Percentiles rank a stretch among this genome's conserved stretches.
Conservation (phyloP, 371 early-diverging fungal species). For the Dinochytrium kinnereticum region DNA sequence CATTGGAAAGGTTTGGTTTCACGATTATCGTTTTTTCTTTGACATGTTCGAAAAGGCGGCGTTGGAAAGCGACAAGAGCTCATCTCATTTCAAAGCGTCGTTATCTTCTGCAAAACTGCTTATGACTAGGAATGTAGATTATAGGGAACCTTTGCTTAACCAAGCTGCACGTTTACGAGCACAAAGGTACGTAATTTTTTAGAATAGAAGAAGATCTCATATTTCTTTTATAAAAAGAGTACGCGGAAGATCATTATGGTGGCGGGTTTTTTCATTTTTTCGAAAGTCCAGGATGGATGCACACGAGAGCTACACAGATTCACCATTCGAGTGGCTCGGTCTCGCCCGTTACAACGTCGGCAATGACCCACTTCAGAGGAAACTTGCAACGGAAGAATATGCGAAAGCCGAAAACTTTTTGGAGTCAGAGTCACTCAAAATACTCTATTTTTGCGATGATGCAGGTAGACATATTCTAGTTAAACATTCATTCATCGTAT, state of each 20-base stretch:
- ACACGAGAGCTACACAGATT: conserved; percentile 5
- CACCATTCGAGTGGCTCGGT: conserved; percentile 50
- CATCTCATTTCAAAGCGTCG: neutral
- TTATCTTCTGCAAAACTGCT: conserved; percentile 6
- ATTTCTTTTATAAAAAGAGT: neutral
- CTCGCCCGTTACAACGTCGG: conserved; percentile 54
- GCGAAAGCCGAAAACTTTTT: conserved; percentile 71
- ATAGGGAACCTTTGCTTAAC: conserved; percentile 54
- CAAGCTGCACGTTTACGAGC: conserved; percentile 46
- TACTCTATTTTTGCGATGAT: conserved; percentile 74
- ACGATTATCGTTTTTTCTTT: too few relatives aligned
- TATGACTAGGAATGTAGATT: conserved; percentile 65
- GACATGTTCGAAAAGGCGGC: neutral
- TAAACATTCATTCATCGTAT: neutral
- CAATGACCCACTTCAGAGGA: conserved; percentile 37
- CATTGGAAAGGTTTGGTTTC: conserved; percentile 49
- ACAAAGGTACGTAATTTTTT: conserved; percentile 21
- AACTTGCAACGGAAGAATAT: conserved; percentile 67
- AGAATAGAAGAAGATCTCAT: neutral
- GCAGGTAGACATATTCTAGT: conserved; percentile 56
- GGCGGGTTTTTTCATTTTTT: neutral
- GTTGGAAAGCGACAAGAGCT: neutral
- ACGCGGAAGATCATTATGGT: neutral
- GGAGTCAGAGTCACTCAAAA: conserved; percentile 64
- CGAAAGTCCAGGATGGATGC: neutral